Percentiles rank a stretch among this genome's conserved stretches.
phyloP scores from a whole-genome alignment of 176 grass and related monocot genomes.

The Luzula sylvatica region DNA sequence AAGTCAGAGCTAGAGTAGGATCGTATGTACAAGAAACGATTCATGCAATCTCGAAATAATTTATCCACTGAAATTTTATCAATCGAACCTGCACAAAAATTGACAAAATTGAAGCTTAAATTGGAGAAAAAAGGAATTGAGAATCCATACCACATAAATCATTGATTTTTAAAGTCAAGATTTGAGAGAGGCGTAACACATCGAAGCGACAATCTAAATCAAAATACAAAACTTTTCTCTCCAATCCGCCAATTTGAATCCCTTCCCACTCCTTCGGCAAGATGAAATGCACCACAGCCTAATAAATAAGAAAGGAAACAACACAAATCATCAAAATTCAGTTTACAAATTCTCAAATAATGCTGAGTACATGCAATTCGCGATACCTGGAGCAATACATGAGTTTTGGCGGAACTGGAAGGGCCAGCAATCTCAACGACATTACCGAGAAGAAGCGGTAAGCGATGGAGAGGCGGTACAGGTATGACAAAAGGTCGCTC shows the following conservation, averaged over 20 bases:
- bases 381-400: slow-evolving; percentile 69
- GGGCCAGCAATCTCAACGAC: slow-evolving; percentile 83
- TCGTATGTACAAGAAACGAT: slow-evolving; percentile 60
- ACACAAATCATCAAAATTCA: background rate
- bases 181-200: slow-evolving; percentile 54
- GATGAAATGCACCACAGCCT: slow-evolving; percentile 78
- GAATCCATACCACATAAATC: slow-evolving; percentile 26
- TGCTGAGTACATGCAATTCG: background rate
- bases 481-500: slow-evolving; percentile 51
- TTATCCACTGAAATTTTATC: slow-evolving; percentile 25
- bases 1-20: slow-evolving; percentile 74
- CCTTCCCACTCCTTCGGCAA: slow-evolving; percentile 71
- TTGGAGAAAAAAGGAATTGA: background rate
- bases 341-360: background rate
- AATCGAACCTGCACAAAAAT: slow-evolving; percentile 32
- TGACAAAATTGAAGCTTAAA: background rate
- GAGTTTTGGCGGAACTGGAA: slow-evolving; percentile 76
- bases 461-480: slow-evolving; percentile 70
- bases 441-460: slow-evolving; percentile 71
- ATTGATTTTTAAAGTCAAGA: slow-evolving; percentile 43
- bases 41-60: slow-evolving; percentile 64
- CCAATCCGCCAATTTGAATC: slow-evolving; percentile 55
- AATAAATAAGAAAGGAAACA: background rate
- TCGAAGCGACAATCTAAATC: slow-evolving; percentile 87
- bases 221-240: slow-evolving; percentile 53